Base-by-base conservation (phyloP, 2,329 filamentous ascomycete species). In the Pseudogymnoascus sp. region DNA sequence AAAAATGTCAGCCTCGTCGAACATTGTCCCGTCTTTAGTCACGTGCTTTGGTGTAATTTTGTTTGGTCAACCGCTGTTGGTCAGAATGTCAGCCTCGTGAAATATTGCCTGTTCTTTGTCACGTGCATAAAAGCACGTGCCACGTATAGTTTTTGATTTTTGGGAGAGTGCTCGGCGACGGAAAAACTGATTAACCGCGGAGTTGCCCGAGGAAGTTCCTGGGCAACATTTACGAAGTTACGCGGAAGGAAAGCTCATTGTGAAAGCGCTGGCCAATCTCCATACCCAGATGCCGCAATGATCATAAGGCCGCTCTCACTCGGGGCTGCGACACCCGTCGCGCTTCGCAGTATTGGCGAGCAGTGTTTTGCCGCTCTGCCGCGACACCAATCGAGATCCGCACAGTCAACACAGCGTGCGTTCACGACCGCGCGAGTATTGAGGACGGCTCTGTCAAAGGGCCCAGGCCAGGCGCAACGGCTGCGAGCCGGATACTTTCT, bases 231-330 rank as follows among this genome's bases (percentile, higher is more conserved):
- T 55, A 55, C 48, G 9, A 55, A 55, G 29, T 21, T 33, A 55
- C 48, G 48, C 48, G 48, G 15, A 55, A 55, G 29, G 48, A 55
- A 55, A 29, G 29, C 48, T 55, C 48, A 55, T 35, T 55, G 48
- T 55, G 48, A 55, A 55, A 55, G 48, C 29, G 48, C 48, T 17
- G 29, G 48, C 29, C 48, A 55, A 6, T 55, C n/a, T 55, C 6
- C 48, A 55, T 41, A 59, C 58, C 58, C 58, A 59, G 35, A 59
- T 59, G 58, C 58, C 33, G 58, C 58, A 31, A 59, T 59, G 58
- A 39, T 59, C 38, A 59, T 59, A 59, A 38, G 58, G 33, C 58
- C 38, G 58, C 58, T 41, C 58, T 59, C 58, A 41, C 58, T 59
- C 58, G 58, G 58, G 58, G 58, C 58, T 39, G 58, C 58, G 58